Evolutionary conservation across 75 land plant genomes (phyloP).

Genomic region (Isoetes taiwanensis): DNA sequence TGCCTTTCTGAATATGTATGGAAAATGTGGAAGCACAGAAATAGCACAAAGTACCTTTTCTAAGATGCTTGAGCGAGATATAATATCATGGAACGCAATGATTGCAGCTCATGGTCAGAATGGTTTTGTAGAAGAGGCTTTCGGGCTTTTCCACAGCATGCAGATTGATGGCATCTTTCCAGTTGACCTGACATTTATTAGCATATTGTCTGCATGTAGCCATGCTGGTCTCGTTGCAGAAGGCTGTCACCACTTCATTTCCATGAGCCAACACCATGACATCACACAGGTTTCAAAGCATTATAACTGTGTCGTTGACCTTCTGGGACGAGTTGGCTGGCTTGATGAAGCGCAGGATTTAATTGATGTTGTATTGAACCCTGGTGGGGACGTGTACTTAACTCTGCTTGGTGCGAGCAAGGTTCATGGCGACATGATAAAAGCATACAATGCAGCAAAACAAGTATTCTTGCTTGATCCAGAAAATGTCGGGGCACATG

Average conservation of each 20-base stretch:
- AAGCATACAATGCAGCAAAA: background rate
- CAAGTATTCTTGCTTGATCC: background rate
- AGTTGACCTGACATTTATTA: background rate
- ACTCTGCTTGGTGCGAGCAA: background rate
- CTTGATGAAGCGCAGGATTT: background rate
- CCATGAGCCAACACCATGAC: background rate
- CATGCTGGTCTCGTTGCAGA: background rate
- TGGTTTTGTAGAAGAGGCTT: background rate
- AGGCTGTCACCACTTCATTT: background rate
- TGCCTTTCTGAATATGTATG: background rate
- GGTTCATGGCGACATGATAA: background rate
- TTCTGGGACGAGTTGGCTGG: background rate
- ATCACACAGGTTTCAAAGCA: background rate
- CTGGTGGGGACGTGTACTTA: background rate
- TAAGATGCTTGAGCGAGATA: background rate
- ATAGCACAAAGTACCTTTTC: background rate
- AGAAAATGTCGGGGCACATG: background rate
- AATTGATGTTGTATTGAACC: background rate
- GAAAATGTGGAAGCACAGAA: background rate
- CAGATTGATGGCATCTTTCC: background rate
- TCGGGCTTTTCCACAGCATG: background rate
- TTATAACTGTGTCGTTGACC: background rate
- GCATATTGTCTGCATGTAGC: background rate
- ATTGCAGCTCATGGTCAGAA: background rate
- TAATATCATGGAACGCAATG: background rate